These are phyloP conservation scores for Clausena lansium DNA, from an alignment of 345 rosid species.

Conservation along the genomic window DNA sequence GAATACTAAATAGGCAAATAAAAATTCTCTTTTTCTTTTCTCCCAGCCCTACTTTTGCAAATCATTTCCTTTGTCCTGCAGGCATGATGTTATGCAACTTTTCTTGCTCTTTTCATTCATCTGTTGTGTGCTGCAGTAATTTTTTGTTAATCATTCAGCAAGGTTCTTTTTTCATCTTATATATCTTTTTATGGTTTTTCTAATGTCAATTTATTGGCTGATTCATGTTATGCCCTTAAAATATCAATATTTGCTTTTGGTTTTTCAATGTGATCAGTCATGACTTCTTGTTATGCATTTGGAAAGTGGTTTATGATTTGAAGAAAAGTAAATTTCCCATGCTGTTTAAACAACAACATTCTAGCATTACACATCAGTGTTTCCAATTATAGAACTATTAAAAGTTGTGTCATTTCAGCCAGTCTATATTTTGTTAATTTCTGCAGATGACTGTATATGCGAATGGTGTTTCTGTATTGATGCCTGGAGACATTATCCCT, in stretches of 20 bases:
- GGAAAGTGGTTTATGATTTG: background rate
- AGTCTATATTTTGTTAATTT: background rate
- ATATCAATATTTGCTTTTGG: background rate
- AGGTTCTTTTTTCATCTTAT: background rate
- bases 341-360: background rate
- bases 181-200: background rate
- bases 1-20: too few relatives aligned
- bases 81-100: background rate
- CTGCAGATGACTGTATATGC: slow-evolving; percentile 76
- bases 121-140: background rate
- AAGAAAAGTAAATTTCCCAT: background rate
- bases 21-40: too few relatives aligned
- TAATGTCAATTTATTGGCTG: background rate
- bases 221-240: background rate
- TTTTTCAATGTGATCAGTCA: background rate
- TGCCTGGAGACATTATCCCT: slow-evolving; percentile 92
- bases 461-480: slow-evolving; percentile 82
- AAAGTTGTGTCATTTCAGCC: background rate
- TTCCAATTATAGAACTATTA: background rate
- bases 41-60: too few relatives aligned
- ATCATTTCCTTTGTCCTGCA: background rate
- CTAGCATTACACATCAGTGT: background rate
- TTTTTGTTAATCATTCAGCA: background rate
- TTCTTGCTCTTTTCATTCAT: background rate
- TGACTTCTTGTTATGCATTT: background rate